These are phyloP conservation scores for Pseudogymnoascus sp. DNA, from an alignment of 2,329 filamentous ascomycete genomes.

Conservation along the genomic window DNA sequence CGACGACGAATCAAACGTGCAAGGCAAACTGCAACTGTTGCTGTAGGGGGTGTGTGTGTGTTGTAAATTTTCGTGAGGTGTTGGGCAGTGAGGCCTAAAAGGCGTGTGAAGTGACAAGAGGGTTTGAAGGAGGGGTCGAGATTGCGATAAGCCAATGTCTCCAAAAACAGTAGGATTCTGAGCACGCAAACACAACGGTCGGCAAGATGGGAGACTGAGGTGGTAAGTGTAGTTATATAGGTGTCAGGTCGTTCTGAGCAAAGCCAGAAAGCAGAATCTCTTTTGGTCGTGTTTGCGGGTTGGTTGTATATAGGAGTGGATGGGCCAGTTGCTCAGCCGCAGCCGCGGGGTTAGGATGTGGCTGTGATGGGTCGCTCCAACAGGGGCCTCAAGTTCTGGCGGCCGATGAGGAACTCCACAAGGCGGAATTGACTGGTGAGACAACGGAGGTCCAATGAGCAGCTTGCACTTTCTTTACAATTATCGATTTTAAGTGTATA, in stretches of 20 bases:
- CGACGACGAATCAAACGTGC: slow-evolving; percentile 12
- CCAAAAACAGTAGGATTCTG: not conserved
- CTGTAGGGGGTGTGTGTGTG: not conserved
- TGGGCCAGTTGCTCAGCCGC: slow-evolving; percentile 1
- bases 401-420: not conserved
- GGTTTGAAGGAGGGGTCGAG: slow-evolving; percentile 6
- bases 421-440: not conserved
- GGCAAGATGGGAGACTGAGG: not conserved
- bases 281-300: not conserved
- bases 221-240: not conserved
- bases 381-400: not conserved
- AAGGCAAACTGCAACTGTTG: not conserved
- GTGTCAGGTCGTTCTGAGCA: not conserved
- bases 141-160: slow-evolving; percentile 7
- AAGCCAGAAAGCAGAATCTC: not conserved
- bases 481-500: not conserved
- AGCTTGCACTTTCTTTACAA: not conserved
- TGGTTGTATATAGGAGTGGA: not conserved
- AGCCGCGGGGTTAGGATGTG: slow-evolving; percentile 7
- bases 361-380: slow-evolving; percentile 1
- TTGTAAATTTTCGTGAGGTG: not conserved
- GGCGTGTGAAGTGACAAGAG: slow-evolving; percentile 5
- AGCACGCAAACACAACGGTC: not conserved
- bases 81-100: slow-evolving; percentile 7
- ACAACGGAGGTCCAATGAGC: not conserved